Conservation (phyloP, 805 yeast species). For the Huiozyma naganishii region DNA sequence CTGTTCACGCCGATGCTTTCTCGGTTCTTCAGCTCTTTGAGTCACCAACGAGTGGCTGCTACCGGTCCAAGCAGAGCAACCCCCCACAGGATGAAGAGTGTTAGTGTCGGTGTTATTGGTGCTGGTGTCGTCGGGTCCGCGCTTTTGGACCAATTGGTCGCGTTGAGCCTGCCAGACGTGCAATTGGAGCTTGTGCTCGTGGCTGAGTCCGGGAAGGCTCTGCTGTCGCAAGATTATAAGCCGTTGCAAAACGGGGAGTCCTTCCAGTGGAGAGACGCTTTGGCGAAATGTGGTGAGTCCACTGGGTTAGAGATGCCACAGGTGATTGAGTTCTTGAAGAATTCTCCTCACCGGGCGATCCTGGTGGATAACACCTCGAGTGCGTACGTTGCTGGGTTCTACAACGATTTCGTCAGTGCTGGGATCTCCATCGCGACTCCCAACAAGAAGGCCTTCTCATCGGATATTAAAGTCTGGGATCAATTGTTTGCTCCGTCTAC, state of each 20-base stretch:
- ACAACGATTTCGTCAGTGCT: slow-evolving; percentile 58
- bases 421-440: slow-evolving; percentile 97
- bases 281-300: slow-evolving; percentile 34
- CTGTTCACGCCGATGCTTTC: no score
- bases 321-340: slow-evolving; percentile 50
- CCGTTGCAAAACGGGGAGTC: slow-evolving; percentile 49
- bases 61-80: no score
- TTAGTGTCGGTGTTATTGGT: slow-evolving; percentile 65
- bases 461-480: slow-evolving; percentile 66
- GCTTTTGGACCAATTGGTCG: slow-evolving; percentile 68
- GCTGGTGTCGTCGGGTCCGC: slow-evolving; percentile 96
- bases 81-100: slow-evolving; percentile 30
- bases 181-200: slow-evolving; percentile 69
- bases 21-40: no score
- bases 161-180: slow-evolving; percentile 45
- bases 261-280: slow-evolving; percentile 37
- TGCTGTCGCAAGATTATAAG: slow-evolving; percentile 55
- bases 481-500: slow-evolving; percentile 52
- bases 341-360: slow-evolving; percentile 64
- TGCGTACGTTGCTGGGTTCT: slow-evolving; percentile 61
- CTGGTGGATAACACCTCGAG: slow-evolving; percentile 92
- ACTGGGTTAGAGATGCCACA: slow-evolving; percentile 42
- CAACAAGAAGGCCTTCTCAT: slow-evolving; percentile 92
- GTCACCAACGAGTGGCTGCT: no score
- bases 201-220: slow-evolving; percentile 63